Evolutionary conservation across 2,329 filamentous ascomycete species (phyloP), one percentile per base, ranked within the genome.

Genomic region (Aureobasidium zeae): DNA sequence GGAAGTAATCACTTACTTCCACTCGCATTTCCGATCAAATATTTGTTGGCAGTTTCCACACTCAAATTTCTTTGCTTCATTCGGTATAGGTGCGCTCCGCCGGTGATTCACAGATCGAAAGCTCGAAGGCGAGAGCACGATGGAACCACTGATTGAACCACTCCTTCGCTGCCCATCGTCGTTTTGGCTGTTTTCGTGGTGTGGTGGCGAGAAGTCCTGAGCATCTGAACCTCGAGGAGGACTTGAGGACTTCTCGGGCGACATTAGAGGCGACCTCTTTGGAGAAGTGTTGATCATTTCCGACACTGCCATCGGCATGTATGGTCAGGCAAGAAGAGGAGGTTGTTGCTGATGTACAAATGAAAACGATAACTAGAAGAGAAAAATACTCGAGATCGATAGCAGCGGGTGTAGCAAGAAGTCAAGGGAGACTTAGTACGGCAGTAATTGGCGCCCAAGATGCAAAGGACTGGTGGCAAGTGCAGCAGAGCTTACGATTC

Each of bases 11-110:
- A 74, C 84, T 76, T 69, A 91, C 86, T 83, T 93, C 86, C 86
- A 95, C 67, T 94, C 88, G 66, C 88, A 94, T 53, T 86, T 89
- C 51, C 87, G 77, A 44, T 76, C 73, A 58, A 94, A 96, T 10
- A 73, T 32, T 26, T 47, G 36, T 13, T 47, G 30, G 12, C 43
- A 45, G 20, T 25, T 36, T 11, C 31, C 9, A n/a, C 43, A 45
- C 21, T 31, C 33, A 21, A 37, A 45, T 25, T 45, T 45, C 17
- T 34, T 34, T 13, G 32, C 22, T 7, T 38, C 28, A 12, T 34
- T 45, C 6, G 19, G 24, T 33, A 38, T 32, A 5, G 43, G 28
- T 13, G 43, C 34, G 9, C 19, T 25, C n/a, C 43, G 43, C 6
- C 38, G 28, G 29, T 42, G 29, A 10, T 42, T 32, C 20, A 32